Evolutionary conservation across 345 rosid species (phyloP).

Genomic region (Leavenworthia alabamica): DNA sequence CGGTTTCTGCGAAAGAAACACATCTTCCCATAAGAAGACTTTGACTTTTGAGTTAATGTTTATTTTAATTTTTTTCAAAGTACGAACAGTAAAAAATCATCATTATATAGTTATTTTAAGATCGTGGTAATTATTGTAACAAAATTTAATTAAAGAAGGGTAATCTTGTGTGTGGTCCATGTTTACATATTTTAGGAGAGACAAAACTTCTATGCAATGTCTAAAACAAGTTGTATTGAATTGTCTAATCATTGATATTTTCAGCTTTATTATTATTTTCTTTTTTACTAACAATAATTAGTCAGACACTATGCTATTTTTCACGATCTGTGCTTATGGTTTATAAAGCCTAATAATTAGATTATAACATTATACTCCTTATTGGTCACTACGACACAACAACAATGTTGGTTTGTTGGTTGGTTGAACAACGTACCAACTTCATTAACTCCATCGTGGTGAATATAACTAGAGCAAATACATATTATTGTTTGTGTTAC

Average conservation of each 20-base stretch:
- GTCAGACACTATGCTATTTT: constrained; percentile 5
- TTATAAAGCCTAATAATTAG: neutral
- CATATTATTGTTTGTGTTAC: constrained; percentile 9
- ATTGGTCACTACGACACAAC: neutral
- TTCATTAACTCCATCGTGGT: constrained; percentile 10
- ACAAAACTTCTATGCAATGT: constrained; percentile 28
- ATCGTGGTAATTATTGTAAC: constrained; percentile 11
- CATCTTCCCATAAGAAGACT: constrained; percentile 26
- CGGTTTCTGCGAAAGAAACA: constrained; percentile 24
- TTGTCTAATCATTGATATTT: constrained; percentile 29
- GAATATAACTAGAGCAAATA: constrained; percentile 8
- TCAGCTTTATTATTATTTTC: constrained; percentile 4
- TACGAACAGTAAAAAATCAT: constrained; percentile 6
- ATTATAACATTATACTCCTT: neutral
- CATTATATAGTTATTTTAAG: constrained; percentile 17
- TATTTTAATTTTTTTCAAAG: constrained; percentile 2
- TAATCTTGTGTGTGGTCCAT: constrained; percentile 34
- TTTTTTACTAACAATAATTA: neutral
- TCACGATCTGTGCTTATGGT: neutral
- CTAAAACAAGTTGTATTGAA: constrained; percentile 11
- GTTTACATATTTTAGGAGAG: constrained; percentile 38
- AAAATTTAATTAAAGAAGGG: neutral
- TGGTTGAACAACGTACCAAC: constrained; percentile 7
- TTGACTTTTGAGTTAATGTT: constrained; percentile 16
- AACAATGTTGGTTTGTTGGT: constrained; percentile 25